phyloP scores from a whole-genome alignment of 768 basidiomycete species.

The Gloeostereum incarnatum region DNA sequence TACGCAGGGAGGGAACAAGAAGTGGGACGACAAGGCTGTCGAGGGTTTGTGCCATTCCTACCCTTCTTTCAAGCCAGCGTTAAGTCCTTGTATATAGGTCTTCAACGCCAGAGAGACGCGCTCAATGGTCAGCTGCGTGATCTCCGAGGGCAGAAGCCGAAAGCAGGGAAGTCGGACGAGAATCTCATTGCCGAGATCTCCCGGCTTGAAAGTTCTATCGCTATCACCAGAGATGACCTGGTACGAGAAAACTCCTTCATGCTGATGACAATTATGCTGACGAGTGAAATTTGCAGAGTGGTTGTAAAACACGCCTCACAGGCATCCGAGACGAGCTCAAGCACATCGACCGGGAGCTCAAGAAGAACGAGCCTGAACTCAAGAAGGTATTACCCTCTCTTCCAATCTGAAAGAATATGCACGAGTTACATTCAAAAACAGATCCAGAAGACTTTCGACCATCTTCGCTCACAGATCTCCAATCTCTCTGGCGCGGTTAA shows the following conservation, averaged over 20 bases:
- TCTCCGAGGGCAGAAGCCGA: slow-evolving; percentile 74
- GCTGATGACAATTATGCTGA: slow-evolving; percentile 1
- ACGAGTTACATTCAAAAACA: slow-evolving; percentile 14
- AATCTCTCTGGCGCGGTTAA: slow-evolving; percentile 51
- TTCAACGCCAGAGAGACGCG: slow-evolving; percentile 54
- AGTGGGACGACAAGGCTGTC: slow-evolving; percentile 93
- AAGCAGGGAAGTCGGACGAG: slow-evolving; percentile 81
- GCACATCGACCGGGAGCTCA: slow-evolving; percentile 65
- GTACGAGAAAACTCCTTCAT: slow-evolving; percentile 28
- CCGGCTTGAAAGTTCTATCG: slow-evolving; percentile 69
- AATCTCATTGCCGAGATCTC: slow-evolving; percentile 66
- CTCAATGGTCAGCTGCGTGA: slow-evolving; percentile 73
- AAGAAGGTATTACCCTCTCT: slow-evolving; percentile 47
- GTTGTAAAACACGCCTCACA: slow-evolving; percentile 62
- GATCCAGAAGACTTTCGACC: slow-evolving; percentile 43
- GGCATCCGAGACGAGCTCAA: slow-evolving; percentile 83
- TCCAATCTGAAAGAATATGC: background rate
- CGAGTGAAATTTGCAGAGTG: slow-evolving; percentile 36
- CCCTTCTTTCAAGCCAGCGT: background rate
- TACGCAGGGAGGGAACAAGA: slow-evolving; percentile 64
- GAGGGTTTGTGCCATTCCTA: slow-evolving; percentile 44
- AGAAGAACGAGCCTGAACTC: slow-evolving; percentile 56
- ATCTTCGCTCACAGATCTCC: slow-evolving; percentile 45
- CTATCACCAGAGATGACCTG: slow-evolving; percentile 74
- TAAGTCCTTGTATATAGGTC: slow-evolving; percentile 17